Conservation (phyloP, 305 asterid species). For the Nicotiana rustica region DNA sequence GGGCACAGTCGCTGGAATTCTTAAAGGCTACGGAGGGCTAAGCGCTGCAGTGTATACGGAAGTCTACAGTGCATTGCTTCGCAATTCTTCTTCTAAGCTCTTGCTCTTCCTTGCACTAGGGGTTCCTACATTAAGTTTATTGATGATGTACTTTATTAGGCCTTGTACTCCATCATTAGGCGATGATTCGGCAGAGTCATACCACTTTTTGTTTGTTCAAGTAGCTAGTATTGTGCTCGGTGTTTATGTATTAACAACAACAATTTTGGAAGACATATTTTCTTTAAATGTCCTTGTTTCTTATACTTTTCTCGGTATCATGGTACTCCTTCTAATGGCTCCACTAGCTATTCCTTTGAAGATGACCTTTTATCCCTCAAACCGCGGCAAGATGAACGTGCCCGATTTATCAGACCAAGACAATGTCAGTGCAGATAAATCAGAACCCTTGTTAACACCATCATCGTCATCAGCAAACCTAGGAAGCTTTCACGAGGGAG, state of each 20-base stretch:
- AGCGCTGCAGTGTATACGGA: conserved; percentile 75
- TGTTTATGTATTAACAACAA: conserved; percentile 61
- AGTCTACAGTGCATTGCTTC: conserved; percentile 60
- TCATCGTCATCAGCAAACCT: conserved; percentile 50
- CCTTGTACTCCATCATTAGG: conserved; percentile 71
- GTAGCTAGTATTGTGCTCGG: conserved; percentile 67
- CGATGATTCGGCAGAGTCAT: conserved; percentile 59
- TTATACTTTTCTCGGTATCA: conserved; percentile 49
- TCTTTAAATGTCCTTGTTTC: conserved; percentile 47
- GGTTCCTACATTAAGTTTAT: conserved; percentile 58
- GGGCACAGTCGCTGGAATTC: conserved; percentile 74
- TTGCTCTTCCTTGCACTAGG: conserved; percentile 65
- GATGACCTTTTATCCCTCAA: conserved; percentile 69
- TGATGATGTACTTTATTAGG: conserved; percentile 66
- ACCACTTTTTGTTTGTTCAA: conserved; percentile 68
- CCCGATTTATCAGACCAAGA: conserved; percentile 28
- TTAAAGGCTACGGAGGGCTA: conserved; percentile 76
- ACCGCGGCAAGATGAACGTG: conserved; percentile 39
- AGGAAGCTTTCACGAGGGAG: conserved; percentile 49
- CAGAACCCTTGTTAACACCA: conserved; percentile 55
- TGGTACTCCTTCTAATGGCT: conserved; percentile 69
- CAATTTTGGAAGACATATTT: conserved; percentile 51
- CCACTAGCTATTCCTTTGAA: conserved; percentile 76
- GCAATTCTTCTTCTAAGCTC: conserved; percentile 58
- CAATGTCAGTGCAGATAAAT: conserved; percentile 37